Evolutionary conservation across 441 rosid species (phyloP).

Genomic region (Cnidoscolus chayamansa): DNA sequence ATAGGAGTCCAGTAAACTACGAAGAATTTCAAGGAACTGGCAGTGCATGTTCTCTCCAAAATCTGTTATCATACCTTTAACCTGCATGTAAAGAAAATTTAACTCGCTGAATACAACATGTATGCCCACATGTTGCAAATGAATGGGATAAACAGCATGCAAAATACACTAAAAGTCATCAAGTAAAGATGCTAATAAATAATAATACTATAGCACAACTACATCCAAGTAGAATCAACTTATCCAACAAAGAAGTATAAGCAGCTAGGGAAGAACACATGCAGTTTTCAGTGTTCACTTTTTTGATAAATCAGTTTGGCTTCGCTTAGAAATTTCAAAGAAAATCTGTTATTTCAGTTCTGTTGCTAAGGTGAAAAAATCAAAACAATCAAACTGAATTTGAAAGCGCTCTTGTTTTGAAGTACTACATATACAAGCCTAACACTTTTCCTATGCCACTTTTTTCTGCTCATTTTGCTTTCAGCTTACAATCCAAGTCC

Average conservation of each 20-base stretch:
- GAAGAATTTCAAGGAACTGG: constrained; percentile 96
- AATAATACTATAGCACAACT: background rate
- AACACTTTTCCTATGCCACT: too few species aligned
- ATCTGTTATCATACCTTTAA: constrained; percentile 95
- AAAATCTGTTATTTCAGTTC: too few species aligned
- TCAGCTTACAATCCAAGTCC: too few species aligned
- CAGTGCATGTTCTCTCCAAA: constrained; percentile 96
- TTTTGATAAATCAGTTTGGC: too few species aligned
- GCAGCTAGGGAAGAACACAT: too few species aligned
- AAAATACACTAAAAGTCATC: background rate
- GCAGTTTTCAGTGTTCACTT: too few species aligned
- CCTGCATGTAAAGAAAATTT: constrained; percentile 38
- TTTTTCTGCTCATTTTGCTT: too few species aligned
- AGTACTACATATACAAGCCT: too few species aligned
- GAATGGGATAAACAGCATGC: background rate
- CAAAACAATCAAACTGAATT: too few species aligned
- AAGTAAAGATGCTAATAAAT: background rate
- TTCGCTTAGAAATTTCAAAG: too few species aligned
- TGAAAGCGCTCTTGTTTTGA: too few species aligned
- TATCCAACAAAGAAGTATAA: background rate
- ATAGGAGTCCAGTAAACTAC: constrained; percentile 88
- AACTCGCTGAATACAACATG: background rate
- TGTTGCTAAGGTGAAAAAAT: too few species aligned
- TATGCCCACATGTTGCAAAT: background rate
- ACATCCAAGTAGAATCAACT: background rate